phyloP scores from a whole-genome alignment of 148 eudicot species.

The Nyssa sinensis region DNA sequence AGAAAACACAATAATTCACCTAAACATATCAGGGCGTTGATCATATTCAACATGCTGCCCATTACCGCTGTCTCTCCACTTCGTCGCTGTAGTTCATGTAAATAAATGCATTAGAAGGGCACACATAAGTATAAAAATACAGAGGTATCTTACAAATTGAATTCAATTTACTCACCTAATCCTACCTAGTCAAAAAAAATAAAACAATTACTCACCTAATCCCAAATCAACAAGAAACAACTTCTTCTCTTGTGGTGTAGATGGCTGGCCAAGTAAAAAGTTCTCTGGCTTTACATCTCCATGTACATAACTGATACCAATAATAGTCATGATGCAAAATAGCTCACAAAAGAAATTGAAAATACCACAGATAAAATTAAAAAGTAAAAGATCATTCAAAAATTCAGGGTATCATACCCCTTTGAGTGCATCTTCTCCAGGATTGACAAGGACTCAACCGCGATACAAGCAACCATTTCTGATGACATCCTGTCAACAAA shows the following conservation, averaged over 20 bases:
- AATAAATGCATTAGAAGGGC: constrained; percentile 5
- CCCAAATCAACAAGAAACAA: constrained; percentile 90
- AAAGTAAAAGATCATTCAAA: neutral
- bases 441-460: constrained; percentile 80
- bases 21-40: constrained; percentile 93
- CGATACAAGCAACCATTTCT: constrained; percentile 90
- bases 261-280: constrained; percentile 85
- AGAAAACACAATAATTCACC: constrained; percentile 36
- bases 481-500: constrained; percentile 69
- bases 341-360: neutral
- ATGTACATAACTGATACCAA: constrained; percentile 68
- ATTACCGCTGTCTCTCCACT: constrained; percentile 71
- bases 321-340: constrained; percentile 8
- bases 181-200: constrained; percentile 89
- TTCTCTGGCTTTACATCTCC: constrained; percentile 95
- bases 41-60: constrained; percentile 82
- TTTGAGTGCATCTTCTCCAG: constrained; percentile 80
- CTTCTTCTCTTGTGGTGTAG: constrained; percentile 78
- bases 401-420: constrained; percentile 45
- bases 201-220: constrained; percentile 54
- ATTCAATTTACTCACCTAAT: constrained; percentile 45
- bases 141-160: neutral
- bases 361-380: neutral
- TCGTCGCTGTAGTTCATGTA: constrained; percentile 60
- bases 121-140: neutral